Evolutionary conservation across 2,329 filamentous ascomycete genomes (phyloP), one percentile per base, ranked within the genome.

Genomic region (Knufia fluminis): DNA sequence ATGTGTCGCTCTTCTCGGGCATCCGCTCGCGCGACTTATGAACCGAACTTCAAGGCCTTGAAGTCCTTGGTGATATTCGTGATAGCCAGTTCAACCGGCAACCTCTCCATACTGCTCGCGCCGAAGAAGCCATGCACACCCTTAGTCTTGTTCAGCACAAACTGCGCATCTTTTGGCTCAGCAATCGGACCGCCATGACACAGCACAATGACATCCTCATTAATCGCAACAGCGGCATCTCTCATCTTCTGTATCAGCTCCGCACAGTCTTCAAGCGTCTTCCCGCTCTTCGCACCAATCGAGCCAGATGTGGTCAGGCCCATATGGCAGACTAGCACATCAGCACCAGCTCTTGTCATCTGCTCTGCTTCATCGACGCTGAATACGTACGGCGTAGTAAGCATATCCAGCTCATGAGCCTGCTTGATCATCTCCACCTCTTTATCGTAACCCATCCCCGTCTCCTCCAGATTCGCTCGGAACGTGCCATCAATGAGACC

Each of bases 81-180:
- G 49, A 86, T 83, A 0, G 82, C 82, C 51, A 75, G 68, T 60
- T 85, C 82, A 9, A 85, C 82, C 0, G 82, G 82, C 53, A 85
- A 64, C 38, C 82, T 68, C 64, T 86, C 82, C 77, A 86, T 83
- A 48, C 77, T 79, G 53, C 80, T 84, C 9, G 82, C 83, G 0
- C 82, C 83, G 58, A 80, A 85, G 62, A 86, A 86, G 0, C 83
- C 82, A 65, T 85, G 80, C n/a, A 85, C 68, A 0, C 81, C 82
- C 33, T 70, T 73, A 1, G 79, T 82, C 55, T 74, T 67, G 19
- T 69, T 69, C 24, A 86, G 68, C 8, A 86, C 75, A 60, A 78
- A 83, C 54, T 75, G 68, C 0, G 82, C 82, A 62, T 86, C 80
- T 41, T 77, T 67, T 0, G 80, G 79, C 46, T 71, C 71, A 2